A percentile compares a stretch with the other conserved stretches of the same genome.
Conservation (phyloP, 2,329 filamentous ascomycete genomes). For the Fusarium staphyleae region DNA sequence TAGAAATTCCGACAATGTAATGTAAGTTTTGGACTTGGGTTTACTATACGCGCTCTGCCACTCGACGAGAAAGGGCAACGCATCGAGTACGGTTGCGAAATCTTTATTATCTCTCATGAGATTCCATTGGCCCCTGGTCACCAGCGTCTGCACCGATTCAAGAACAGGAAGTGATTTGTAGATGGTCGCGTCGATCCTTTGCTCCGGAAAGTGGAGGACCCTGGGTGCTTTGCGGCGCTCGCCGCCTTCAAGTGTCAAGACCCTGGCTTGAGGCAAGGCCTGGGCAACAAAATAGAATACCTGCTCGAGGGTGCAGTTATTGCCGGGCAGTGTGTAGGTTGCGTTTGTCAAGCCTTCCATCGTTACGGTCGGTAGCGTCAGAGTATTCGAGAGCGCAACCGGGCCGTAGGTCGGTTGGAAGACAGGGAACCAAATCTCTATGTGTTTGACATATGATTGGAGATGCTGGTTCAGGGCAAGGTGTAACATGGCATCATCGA, state of each 20-base stretch:
- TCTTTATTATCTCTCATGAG: constrained; percentile 70
- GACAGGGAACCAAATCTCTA: constrained; percentile 81
- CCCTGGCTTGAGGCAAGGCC: constrained; percentile 66
- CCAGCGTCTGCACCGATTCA: constrained; percentile 67
- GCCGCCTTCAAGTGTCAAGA: constrained; percentile 78
- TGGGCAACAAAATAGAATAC: constrained; percentile 69
- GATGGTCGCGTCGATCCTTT: constrained; percentile 30
- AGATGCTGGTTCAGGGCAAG: constrained; percentile 67
- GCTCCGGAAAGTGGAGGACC: constrained; percentile 53
- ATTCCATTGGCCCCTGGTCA: constrained; percentile 81
- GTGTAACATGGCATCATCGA: constrained; percentile 66
- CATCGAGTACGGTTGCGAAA: constrained; percentile 66
- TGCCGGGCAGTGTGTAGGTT: constrained; percentile 64
- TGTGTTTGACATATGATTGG: constrained; percentile 70
- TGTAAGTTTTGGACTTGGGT: constrained; percentile 76
- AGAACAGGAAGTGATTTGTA: constrained; percentile 55
- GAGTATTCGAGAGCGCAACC: constrained; percentile 51
- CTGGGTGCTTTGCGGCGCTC: constrained; percentile 78
- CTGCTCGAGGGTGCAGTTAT: constrained; percentile 75
- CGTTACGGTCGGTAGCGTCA: constrained; percentile 60
- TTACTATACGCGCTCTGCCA: constrained; percentile 73
- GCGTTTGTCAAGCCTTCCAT: constrained; percentile 63
- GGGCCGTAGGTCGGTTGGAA: constrained; percentile 65
- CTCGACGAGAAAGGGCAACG: constrained; percentile 69
- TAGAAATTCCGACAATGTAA: constrained; percentile 71